Percentiles rank a stretch among this genome's conserved stretches.
Evolutionary conservation across 805 yeast genomes (phyloP).

Genomic region (Brettanomyces sp.): DNA sequence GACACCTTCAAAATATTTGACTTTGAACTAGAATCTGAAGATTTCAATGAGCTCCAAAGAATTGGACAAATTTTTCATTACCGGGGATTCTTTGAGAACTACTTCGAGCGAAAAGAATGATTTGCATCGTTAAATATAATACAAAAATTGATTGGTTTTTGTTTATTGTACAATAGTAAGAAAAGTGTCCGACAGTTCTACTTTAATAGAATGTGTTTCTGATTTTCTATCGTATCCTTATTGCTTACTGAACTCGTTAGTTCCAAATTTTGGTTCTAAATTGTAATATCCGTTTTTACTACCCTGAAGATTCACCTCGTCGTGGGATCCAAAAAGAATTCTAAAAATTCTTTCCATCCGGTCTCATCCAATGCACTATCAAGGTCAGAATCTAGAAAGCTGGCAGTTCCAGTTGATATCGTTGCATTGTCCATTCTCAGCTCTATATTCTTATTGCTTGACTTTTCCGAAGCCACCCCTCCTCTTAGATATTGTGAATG

Average conservation of each 20-base stretch:
- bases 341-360: conserved; percentile 21
- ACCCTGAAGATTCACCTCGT: too few species aligned
- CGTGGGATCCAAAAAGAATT: conserved; percentile 14
- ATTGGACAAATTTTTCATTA: conserved; percentile 25
- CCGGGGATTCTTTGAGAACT: conserved; percentile 7
- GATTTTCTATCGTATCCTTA: too few species aligned
- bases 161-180: too few species aligned
- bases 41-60: conserved; percentile 32
- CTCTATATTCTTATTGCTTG: too few species aligned
- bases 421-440: not conserved
- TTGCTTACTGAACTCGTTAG: too few species aligned
- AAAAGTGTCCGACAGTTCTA: too few species aligned
- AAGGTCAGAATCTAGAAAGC: conserved; percentile 2
- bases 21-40: conserved; percentile 44
- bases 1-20: conserved; percentile 49
- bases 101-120: not conserved
- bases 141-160: too few species aligned
- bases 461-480: not conserved
- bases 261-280: too few species aligned
- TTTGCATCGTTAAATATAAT: too few species aligned
- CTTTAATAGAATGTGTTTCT: too few species aligned
- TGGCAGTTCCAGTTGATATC: not conserved
- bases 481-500: conserved; percentile 1
- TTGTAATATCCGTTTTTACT: too few species aligned
- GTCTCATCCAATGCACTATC: conserved; percentile 14